Percentiles rank a stretch among this genome's conserved stretches.
Evolutionary conservation across 495 filamentous ascomycete genomes (phyloP).

Genomic region (Podospora tetraspora): DNA sequence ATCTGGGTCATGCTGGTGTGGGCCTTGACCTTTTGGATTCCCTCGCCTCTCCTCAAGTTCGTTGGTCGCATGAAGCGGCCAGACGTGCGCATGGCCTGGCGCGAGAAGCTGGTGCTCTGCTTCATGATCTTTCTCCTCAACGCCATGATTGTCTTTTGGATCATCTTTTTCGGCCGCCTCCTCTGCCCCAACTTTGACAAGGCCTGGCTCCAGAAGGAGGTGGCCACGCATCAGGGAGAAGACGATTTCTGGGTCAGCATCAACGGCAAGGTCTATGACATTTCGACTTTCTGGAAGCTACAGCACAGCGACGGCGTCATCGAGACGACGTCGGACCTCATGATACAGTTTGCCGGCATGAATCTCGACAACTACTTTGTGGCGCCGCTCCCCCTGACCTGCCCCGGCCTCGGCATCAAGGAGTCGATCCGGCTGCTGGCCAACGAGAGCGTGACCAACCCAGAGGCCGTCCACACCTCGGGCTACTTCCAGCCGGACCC

Average conservation of each 20-base stretch:
- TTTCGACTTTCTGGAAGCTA: slow-evolving; percentile 74
- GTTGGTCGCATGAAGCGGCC: slow-evolving; percentile 95
- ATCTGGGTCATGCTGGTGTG: slow-evolving; percentile 79
- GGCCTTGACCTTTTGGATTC: slow-evolving; percentile 91
- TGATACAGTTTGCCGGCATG: slow-evolving; percentile 71
- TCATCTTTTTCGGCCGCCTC: slow-evolving; percentile 75
- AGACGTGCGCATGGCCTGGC: slow-evolving; percentile 94
- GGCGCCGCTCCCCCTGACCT: slow-evolving; percentile 70
- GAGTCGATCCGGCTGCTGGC: slow-evolving; percentile 46
- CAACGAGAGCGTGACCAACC: slow-evolving; percentile 57
- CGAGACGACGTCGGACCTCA: slow-evolving; percentile 56
- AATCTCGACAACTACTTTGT: slow-evolving; percentile 81
- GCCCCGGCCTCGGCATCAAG: slow-evolving; percentile 57
- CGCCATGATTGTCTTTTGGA: slow-evolving; percentile 82
- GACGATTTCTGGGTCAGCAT: slow-evolving; percentile 87
- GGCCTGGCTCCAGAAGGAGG: slow-evolving; percentile 72
- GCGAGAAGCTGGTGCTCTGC: slow-evolving; percentile 85
- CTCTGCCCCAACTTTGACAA: slow-evolving; percentile 91
- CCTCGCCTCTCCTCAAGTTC: slow-evolving; percentile 72
- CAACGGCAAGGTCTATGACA: slow-evolving; percentile 86
- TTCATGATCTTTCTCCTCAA: slow-evolving; percentile 80
- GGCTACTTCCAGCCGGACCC: slow-evolving; percentile 53
- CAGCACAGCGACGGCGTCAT: slow-evolving; percentile 69
- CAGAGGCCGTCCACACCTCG: slow-evolving; percentile 52
- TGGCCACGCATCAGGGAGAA: slow-evolving; percentile 61